phyloP scores from a whole-genome alignment of 2,329 filamentous ascomycete genomes.

The Diaporthe humulicola region DNA sequence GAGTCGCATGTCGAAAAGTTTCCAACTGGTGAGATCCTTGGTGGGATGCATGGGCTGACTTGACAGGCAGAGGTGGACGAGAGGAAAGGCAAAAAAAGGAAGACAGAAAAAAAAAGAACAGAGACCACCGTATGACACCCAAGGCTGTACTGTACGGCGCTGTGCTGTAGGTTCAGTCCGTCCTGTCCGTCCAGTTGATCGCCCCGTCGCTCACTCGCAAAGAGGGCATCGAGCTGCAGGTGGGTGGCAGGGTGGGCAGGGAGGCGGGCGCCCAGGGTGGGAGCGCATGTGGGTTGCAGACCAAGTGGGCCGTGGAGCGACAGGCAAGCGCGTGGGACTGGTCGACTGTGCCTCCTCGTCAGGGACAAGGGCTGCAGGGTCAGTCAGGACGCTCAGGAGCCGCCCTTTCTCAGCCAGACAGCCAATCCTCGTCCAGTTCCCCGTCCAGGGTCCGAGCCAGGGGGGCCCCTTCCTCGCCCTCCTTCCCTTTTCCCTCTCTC shows the following conservation, averaged over 20 bases:
- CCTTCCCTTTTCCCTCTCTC: slow-evolving; percentile 20
- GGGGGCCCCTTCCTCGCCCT: slow-evolving; percentile 21
- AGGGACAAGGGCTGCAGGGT: slow-evolving; percentile 28
- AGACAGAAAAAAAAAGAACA: neutral
- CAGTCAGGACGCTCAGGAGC: slow-evolving; percentile 31
- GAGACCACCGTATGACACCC: neutral
- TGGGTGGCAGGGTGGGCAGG: slow-evolving; percentile 20
- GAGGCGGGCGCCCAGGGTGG: slow-evolving; percentile 25
- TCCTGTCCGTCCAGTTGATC: neutral
- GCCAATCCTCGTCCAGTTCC: slow-evolving; percentile 13
- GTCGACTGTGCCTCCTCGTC: slow-evolving; percentile 23
- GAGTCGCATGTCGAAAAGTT: slow-evolving; percentile 20
- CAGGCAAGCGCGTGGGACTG: slow-evolving; percentile 27
- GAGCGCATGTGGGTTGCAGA: slow-evolving; percentile 32
- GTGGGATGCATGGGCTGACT: slow-evolving; percentile 16
- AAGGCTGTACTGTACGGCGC: slow-evolving; percentile 7
- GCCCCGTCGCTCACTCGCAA: neutral
- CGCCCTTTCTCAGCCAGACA: slow-evolving; percentile 14
- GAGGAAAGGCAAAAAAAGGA: neutral
- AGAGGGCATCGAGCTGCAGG: slow-evolving; percentile 26
- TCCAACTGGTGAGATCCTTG: slow-evolving; percentile 32
- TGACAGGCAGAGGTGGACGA: slow-evolving; percentile 1
- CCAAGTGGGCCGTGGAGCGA: slow-evolving; percentile 29
- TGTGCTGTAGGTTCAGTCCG: neutral
- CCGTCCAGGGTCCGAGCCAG: neutral